A percentile compares a stretch with the other conserved stretches of the same genome.
phyloP scores from a whole-genome alignment of 2,329 filamentous ascomycete species.

The Talaromyces sp. region DNA sequence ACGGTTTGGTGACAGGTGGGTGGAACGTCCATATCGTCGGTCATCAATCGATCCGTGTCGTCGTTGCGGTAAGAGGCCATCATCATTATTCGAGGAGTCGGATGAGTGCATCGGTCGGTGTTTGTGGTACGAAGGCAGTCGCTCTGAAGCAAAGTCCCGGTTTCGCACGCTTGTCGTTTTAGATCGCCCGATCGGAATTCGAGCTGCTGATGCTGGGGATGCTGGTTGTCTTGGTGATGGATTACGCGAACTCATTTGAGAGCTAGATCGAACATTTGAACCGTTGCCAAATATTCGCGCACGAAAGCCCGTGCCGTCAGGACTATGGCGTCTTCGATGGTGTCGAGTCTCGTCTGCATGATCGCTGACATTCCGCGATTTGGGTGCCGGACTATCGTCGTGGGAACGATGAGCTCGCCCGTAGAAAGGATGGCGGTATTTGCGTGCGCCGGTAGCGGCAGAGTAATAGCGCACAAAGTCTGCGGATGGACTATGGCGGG shows the following conservation, averaged over 20 bases:
- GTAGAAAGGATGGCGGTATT: slow-evolving; percentile 23
- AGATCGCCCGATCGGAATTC: slow-evolving; percentile 25
- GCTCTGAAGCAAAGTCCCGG: slow-evolving; percentile 19
- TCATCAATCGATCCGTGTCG: slow-evolving; percentile 21
- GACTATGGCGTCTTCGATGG: slow-evolving; percentile 12
- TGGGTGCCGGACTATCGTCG: not conserved
- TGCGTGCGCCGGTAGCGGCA: slow-evolving; percentile 33
- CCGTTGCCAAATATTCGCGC: slow-evolving; percentile 3
- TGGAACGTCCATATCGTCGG: slow-evolving; percentile 20
- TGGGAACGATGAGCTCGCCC: slow-evolving; percentile 13
- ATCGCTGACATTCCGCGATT: slow-evolving; percentile 14
- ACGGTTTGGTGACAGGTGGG: slow-evolving; percentile 29
- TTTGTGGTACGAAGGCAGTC: slow-evolving; percentile 6
- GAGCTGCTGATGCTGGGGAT: slow-evolving; percentile 24
- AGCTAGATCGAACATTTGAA: slow-evolving; percentile 5
- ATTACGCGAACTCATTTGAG: slow-evolving; percentile 14
- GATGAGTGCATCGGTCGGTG: slow-evolving; percentile 19
- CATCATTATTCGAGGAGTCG: slow-evolving; percentile 27
- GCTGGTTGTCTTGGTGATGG: slow-evolving; percentile 9
- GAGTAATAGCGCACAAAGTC: slow-evolving; percentile 23
- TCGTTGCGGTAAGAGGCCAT: slow-evolving; percentile 19
- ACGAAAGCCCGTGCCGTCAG: slow-evolving; percentile 5
- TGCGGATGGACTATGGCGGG: slow-evolving; percentile 24
- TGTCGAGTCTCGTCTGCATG: slow-evolving; percentile 10
- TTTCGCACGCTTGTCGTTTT: slow-evolving; percentile 23